Base-by-base conservation (phyloP, 768 basidiomycete genomes). In the Gloeopeniophorella convolvens region DNA sequence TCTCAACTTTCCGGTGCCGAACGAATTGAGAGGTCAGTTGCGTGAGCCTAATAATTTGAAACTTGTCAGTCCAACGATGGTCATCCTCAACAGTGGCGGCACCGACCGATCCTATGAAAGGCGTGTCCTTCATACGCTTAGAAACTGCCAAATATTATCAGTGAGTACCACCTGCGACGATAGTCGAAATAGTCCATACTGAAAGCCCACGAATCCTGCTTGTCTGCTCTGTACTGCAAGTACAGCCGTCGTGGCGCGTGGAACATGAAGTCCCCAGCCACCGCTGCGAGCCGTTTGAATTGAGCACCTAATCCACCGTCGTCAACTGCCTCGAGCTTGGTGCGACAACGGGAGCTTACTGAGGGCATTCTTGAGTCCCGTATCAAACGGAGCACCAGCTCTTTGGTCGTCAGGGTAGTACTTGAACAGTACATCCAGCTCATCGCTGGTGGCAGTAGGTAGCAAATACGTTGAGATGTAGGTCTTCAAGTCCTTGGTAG, bases 381-480 rank as follows among this genome's bases (percentile, higher is more conserved):
- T 58, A 39, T 56, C 54, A 37, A 58, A 58, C 6, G 57, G 57
- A 44, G 23, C 28, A 7, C 57, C 57, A 2, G 49, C 50, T 12
- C 45, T 32, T 6, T 31, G 57, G 30, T 46, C 41, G 28, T 56
- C 46, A 2, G 59, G 57, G 24, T 66, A 67, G 1, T 61, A 43
- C 10, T 28, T 28, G 30, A 65, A 33, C 18, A 64, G 37, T 18
- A 39, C 28, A 23, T 58, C 45, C 7, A 66, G 11, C 26, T 60
- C 54, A 0, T 23, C 24, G 5, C 48, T 35, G 0, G 51, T 46
- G 2, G 64, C 64, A 3, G 20, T 46, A 1, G 63, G 60, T 15
- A 66, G 41, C 54, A 60, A 65, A 33, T 49, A 56, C 5, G 39
- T 46, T 60, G 16, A 48, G 48, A 32, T 34, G n/a, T 50, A 57